Conservation (phyloP, 768 basidiomycete genomes). For the Macrocybe gigantea region DNA sequence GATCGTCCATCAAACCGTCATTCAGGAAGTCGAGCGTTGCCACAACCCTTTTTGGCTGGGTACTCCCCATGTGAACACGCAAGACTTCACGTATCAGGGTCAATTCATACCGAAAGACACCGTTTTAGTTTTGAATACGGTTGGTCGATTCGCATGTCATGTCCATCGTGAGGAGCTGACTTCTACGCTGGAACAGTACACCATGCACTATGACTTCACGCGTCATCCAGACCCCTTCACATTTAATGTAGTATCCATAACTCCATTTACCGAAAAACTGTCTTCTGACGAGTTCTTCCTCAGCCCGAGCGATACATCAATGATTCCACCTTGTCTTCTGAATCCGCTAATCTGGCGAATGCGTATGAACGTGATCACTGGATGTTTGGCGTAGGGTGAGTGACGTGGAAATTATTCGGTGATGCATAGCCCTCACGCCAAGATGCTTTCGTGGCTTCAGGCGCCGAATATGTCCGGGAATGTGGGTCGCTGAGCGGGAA, state of each 20-base stretch:
- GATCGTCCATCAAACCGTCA: slow-evolving; percentile 8
- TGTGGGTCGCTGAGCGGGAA: slow-evolving; percentile 39
- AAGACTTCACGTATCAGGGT: slow-evolving; percentile 36
- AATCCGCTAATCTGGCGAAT: slow-evolving; percentile 36
- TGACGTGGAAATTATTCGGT: neutral
- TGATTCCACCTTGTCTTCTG: slow-evolving; percentile 29
- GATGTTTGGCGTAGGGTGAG: slow-evolving; percentile 44
- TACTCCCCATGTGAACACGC: slow-evolving; percentile 30
- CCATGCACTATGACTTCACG: slow-evolving; percentile 28
- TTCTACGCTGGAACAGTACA: slow-evolving; percentile 19
- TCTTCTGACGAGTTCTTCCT: neutral
- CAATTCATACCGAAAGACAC: slow-evolving; percentile 34
- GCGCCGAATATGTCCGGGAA: slow-evolving; percentile 37
- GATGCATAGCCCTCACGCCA: neutral
- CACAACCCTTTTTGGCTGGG: slow-evolving; percentile 33
- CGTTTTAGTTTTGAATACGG: slow-evolving; percentile 32
- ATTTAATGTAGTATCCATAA: slow-evolving; percentile 17
- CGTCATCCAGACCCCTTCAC: slow-evolving; percentile 33
- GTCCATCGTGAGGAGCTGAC: slow-evolving; percentile 11
- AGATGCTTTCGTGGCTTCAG: slow-evolving; percentile 8
- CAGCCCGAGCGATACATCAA: slow-evolving; percentile 41
- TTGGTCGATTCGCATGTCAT: slow-evolving; percentile 7
- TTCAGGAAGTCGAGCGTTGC: slow-evolving; percentile 29
- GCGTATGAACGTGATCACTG: slow-evolving; percentile 43
- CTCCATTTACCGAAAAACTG: neutral